phyloP scores from a whole-genome alignment of 352 stramenopile species.

The Phytophthora lateralis region DNA sequence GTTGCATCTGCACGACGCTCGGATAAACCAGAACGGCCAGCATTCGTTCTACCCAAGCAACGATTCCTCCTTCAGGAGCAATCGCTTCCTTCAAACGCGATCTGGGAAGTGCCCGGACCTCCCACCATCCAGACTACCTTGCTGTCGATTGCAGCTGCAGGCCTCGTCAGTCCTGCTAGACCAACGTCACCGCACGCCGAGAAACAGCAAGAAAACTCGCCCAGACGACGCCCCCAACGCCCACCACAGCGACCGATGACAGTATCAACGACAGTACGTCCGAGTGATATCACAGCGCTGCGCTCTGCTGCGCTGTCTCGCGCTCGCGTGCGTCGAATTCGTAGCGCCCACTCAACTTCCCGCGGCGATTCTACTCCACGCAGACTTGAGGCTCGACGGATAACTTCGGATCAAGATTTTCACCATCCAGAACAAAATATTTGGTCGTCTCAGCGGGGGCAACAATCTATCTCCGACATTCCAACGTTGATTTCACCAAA shows the following conservation, averaged over 20 bases:
- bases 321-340: slow-evolving; percentile 31
- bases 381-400: background rate
- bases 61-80: slow-evolving; percentile 30
- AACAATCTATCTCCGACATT: background rate
- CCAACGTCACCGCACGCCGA: background rate
- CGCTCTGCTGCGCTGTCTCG: slow-evolving; percentile 27
- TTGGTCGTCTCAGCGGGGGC: background rate
- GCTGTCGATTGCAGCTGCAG: slow-evolving; percentile 17
- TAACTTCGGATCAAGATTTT: background rate
- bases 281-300: slow-evolving; percentile 9
- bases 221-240: slow-evolving; percentile 4
- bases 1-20: slow-evolving; percentile 14
- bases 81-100: slow-evolving; percentile 25
- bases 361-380: background rate
- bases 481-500: background rate
- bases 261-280: slow-evolving; percentile 9
- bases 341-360: slow-evolving; percentile 19
- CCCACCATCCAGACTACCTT: slow-evolving; percentile 1
- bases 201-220: background rate
- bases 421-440: background rate
- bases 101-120: slow-evolving; percentile 21
- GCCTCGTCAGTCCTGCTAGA: slow-evolving; percentile 13
- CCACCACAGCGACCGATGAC: slow-evolving; percentile 19
- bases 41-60: slow-evolving; percentile 28
- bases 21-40: slow-evolving; percentile 16